A percentile compares a stretch with the other conserved stretches of the same genome.
phyloP scores from a whole-genome alignment of 1,284 basidiomycete genomes.

The Limonomyces culmigenus region DNA sequence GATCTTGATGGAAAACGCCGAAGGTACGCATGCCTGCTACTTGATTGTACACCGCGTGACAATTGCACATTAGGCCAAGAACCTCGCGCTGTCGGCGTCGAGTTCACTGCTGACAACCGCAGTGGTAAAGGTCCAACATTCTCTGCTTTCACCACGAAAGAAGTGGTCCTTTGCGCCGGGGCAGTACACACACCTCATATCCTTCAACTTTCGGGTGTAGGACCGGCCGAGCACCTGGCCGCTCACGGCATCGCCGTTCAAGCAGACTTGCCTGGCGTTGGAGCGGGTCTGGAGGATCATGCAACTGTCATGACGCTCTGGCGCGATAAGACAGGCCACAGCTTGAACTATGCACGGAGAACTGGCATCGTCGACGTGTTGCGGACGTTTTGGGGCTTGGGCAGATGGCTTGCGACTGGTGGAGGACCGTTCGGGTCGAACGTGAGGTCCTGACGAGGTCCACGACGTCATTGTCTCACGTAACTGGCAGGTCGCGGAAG shows the following conservation, averaged over 20 bases:
- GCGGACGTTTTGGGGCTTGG: too few species aligned
- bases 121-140: too few species aligned
- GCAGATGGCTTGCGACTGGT: background rate
- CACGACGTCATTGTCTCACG: background rate
- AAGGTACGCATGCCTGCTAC: background rate
- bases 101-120: conserved; percentile 24
- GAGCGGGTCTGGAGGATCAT: conserved; percentile 44
- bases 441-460: conserved; percentile 9
- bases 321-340: conserved; percentile 25
- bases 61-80: too few species aligned
- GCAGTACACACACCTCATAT: conserved; percentile 54
- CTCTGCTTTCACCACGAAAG: too few species aligned
- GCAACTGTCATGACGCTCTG: conserved; percentile 27
- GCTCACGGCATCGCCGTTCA: conserved; percentile 30
- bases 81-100: conserved; percentile 43
- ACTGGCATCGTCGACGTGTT: background rate
- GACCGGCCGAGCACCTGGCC: conserved; percentile 35
- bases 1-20: background rate
- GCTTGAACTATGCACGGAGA: background rate
- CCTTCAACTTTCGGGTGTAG: conserved; percentile 55
- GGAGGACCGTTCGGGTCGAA: background rate
- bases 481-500: conserved; percentile 31
- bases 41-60: too few species aligned
- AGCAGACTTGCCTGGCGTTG: conserved; percentile 39
- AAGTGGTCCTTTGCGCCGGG: conserved; percentile 49